Base-by-base conservation (phyloP, 106 monocot genomes). In the Platanthera guangdongensis region DNA sequence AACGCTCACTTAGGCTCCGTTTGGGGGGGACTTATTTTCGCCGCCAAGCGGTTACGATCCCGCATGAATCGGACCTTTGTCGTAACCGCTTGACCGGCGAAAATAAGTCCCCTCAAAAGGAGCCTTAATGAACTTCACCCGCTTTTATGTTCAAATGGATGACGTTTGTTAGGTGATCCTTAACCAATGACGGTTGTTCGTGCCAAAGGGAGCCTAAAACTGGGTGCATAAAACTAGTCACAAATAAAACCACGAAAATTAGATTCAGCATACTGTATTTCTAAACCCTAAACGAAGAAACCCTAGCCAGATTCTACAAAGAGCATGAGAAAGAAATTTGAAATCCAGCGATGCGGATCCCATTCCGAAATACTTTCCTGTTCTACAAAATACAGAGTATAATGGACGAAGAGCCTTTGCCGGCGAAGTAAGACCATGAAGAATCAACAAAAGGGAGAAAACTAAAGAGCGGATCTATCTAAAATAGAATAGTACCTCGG, bases 401-500 rank as follows among this genome's bases (percentile, higher is more conserved):
- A n/a, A n/a, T 47, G 47, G 70, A 70, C 0, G 25, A 25, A 25
- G 25, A 25, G 25, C 25, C 25, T 25, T 25, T 25, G 25, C 25
- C 25, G 25, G 25, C 25, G 13, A 47, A 70, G 47, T 12, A 1
- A 70, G 69, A 45, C 28, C 9, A 32, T 39, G 32, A 2, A 68
- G 0, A 68, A 11, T 68, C 32, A 68, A 63, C 21, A 63, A 63
- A 22, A 16, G 9, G 22, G 22, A 30, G n/a, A 70, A 70, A 18
- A 4, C 25, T 25, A 72, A 51, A 22, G 22, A 51, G 22, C 72
- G 50, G 72, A 72, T 72, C 72, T 47, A 22, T 19, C 46, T 51
- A 6, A 47, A 18, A 72, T n/a, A 10, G 50, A 50, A 22, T 51
- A 72, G 13, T 72, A 72, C 72, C 72, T 50, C 72, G 51, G 51